Evolutionary conservation across 148 eudicot genomes (phyloP), one percentile per base, ranked within the genome.

Genomic region (Bassia scoparia): DNA sequence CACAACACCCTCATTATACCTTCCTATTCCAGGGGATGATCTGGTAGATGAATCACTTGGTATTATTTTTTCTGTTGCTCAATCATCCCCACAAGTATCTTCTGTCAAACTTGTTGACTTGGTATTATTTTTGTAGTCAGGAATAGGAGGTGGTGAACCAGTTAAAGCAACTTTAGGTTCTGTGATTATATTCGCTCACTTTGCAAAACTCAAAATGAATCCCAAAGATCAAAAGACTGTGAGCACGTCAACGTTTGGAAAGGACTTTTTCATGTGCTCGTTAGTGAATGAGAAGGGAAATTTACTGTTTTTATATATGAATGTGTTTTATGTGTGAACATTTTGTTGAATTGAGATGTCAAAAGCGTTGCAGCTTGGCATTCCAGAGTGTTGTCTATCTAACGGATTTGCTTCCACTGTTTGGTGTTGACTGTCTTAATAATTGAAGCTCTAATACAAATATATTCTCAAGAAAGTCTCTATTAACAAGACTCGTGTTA

Each of bases 151-250:
- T n/a, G 86, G 88, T 68, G 79, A 83, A 86, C 86, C 86, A 35
- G 69, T 87, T 69, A 89, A 83, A 87, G 98, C 97, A 74, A 87
- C 88, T 58, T 81, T 95, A 73, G 98, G 98, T 70, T 95, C 98
- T 74, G 92, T 95, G 52, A 95, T 70, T 95, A 84, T 81, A 83
- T 95, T 56, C 81, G 87, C 72, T 95, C 98, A 80, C 90, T 86
- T 41, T 86, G 84, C 72, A 79, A 82, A 61, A 88, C 88, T 52
- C 82, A 84, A 82, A 93, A 81, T 81, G 96, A 87, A 81, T 95
- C 93, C 73, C 37, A 71, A 91, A 84, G 81, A 84, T 95, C 48
- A 84, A 73, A 91, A 77, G 98, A n/a, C 98, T 53, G 88, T 88
- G 74, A 79, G 68, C 78, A 77, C 86, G 37, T 95, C 98, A 54